Percentiles rank a stretch among this genome's conserved stretches.
These are phyloP conservation scores for Aphanomyces euteiches DNA, from an alignment of 352 stramenopile species.

Conservation along the genomic window DNA sequence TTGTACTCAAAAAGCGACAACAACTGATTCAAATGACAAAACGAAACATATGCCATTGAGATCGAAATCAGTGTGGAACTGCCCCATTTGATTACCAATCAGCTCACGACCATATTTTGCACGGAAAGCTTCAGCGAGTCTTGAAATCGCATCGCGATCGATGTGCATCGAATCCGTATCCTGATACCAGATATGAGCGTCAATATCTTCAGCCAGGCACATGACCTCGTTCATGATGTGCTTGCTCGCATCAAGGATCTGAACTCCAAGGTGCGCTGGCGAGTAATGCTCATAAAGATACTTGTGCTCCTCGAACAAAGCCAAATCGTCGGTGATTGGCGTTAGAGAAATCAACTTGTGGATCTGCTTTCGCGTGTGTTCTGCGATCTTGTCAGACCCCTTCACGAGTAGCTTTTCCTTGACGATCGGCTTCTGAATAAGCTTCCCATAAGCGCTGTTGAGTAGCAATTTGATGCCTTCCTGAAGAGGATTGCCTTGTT, in stretches of 20 bases:
- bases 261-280: slow-evolving; percentile 29
- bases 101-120: slow-evolving; percentile 27
- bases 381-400: slow-evolving; percentile 22
- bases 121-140: slow-evolving; percentile 18
- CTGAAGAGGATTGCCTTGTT: slow-evolving; percentile 26
- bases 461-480: slow-evolving; percentile 28
- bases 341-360: slow-evolving; percentile 31
- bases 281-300: slow-evolving; percentile 23
- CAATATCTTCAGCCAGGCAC: slow-evolving; percentile 32
- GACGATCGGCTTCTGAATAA: slow-evolving; percentile 30
- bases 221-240: slow-evolving; percentile 33
- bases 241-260: slow-evolving; percentile 26
- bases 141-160: slow-evolving; percentile 22
- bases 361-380: slow-evolving; percentile 27
- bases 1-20: too few species aligned
- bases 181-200: slow-evolving; percentile 30
- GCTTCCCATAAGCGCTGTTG: slow-evolving; percentile 30
- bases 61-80: slow-evolving; percentile 31
- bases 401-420: slow-evolving; percentile 28
- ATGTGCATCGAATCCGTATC: slow-evolving; percentile 32
- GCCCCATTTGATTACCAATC: slow-evolving; percentile 22
- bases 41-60: too few species aligned
- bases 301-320: slow-evolving; percentile 32
- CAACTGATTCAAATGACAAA: too few species aligned
- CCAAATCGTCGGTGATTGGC: slow-evolving; percentile 26